Conservation (phyloP, 208 protist species). For the Leishmania turanica region DNA sequence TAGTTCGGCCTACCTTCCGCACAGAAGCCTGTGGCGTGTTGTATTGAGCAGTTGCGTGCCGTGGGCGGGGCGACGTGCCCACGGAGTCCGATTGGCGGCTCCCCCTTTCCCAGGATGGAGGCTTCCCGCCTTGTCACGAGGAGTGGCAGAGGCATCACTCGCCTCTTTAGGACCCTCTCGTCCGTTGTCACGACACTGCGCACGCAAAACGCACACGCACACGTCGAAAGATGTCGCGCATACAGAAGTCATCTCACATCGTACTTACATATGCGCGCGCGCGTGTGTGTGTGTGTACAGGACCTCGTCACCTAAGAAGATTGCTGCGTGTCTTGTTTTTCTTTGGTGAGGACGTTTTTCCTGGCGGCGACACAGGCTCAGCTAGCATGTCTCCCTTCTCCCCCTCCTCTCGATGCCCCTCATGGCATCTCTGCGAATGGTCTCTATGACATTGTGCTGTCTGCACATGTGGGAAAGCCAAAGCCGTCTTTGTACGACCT, state of each 20-base stretch:
- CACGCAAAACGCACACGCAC: background rate
- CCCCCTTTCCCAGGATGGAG: background rate
- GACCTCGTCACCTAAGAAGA: background rate
- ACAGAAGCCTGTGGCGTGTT: background rate
- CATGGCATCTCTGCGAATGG: background rate
- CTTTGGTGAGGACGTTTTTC: background rate
- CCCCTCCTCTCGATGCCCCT: background rate
- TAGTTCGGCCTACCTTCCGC: background rate
- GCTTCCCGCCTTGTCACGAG: background rate
- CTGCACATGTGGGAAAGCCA: background rate
- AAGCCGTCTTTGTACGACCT: background rate
- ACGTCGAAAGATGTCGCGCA: background rate
- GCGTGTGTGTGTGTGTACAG: background rate
- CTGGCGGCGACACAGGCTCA: background rate
- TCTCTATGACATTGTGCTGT: background rate
- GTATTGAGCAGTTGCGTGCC: background rate
- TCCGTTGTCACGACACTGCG: background rate
- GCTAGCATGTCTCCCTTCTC: background rate
- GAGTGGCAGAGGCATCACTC: background rate
- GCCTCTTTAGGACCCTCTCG: background rate
- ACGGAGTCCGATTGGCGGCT: background rate
- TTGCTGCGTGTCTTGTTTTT: background rate
- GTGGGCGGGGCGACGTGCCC: background rate
- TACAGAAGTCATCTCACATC: background rate
- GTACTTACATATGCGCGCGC: background rate